phyloP scores from a whole-genome alignment of 148 eudicot species.

The Camellia japonica region DNA sequence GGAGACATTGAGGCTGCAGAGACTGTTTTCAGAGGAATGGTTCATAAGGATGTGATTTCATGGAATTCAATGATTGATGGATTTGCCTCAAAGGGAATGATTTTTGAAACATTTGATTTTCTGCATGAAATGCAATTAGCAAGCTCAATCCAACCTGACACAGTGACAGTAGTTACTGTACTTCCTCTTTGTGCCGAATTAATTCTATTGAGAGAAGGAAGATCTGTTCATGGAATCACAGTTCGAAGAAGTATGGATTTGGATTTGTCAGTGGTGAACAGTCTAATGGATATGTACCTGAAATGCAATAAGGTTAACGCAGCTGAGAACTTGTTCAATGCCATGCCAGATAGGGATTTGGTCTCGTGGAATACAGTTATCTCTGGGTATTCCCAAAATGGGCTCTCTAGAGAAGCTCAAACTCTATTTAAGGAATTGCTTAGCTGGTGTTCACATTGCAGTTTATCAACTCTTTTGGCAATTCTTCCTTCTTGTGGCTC shows the following conservation, averaged over 20 bases:
- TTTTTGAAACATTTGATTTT: conserved; percentile 29
- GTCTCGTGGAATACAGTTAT: conserved; percentile 48
- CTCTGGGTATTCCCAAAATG: conserved; percentile 43
- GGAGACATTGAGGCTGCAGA: conserved; percentile 31
- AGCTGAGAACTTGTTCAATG: conserved; percentile 33
- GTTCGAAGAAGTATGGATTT: conserved; percentile 26
- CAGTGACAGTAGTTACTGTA: conserved; percentile 33
- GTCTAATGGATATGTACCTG: conserved; percentile 42
- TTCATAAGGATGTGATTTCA: conserved; percentile 38
- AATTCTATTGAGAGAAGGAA: conserved; percentile 36
- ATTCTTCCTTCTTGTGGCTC: conserved; percentile 42
- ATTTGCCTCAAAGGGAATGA: conserved; percentile 31
- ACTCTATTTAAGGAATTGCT: conserved; percentile 35
- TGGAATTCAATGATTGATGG: conserved; percentile 56
- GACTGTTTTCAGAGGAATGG: conserved; percentile 23
- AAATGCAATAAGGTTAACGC: conserved; percentile 29
- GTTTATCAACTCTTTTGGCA: conserved; percentile 43
- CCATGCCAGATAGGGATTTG: conserved; percentile 29
- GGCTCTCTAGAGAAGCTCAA: conserved; percentile 33
- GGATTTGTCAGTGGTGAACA: conserved; percentile 24
- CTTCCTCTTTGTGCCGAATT: conserved; percentile 43
- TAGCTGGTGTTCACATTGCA: conserved; percentile 18
- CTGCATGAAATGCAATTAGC: conserved; percentile 31
- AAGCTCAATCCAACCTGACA: conserved; percentile 31
- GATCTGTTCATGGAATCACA: conserved; percentile 35